Conservation (phyloP, 108 stramenopile species). For the Cyclotella baltica region DNA sequence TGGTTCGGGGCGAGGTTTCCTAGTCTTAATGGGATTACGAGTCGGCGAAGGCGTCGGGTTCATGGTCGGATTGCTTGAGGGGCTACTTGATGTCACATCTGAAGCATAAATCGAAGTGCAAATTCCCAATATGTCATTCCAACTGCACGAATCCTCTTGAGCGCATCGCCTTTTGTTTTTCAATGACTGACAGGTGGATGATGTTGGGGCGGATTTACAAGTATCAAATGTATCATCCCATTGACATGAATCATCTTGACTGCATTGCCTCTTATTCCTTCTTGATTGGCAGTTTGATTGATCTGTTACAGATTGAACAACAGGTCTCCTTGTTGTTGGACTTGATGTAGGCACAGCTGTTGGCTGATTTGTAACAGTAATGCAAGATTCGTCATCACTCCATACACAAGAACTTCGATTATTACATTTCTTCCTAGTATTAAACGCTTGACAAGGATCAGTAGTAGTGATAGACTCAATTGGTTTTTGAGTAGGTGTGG, state of each 20-base stretch:
- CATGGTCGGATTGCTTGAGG: neutral
- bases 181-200: neutral
- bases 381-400: too few relatives aligned
- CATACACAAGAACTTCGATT: neutral
- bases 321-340: neutral
- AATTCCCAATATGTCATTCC: neutral
- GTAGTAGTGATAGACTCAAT: neutral
- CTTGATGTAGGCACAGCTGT: neutral
- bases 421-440: neutral
- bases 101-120: neutral
- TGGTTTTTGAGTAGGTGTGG: constrained; percentile 1
- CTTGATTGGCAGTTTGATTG: neutral
- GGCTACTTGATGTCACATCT: neutral
- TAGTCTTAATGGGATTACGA: neutral
- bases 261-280: neutral
- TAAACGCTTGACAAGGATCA: neutral
- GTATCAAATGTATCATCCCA: neutral
- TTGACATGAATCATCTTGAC: neutral
- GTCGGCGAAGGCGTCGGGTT: neutral
- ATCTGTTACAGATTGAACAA: neutral
- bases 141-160: neutral
- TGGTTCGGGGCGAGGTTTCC: constrained; percentile 4
- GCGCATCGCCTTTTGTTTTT: neutral
- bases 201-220: neutral
- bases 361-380: neutral